Conservation (phyloP, 2,329 filamentous ascomycete genomes). For the Hymenoscyphus repandus region DNA sequence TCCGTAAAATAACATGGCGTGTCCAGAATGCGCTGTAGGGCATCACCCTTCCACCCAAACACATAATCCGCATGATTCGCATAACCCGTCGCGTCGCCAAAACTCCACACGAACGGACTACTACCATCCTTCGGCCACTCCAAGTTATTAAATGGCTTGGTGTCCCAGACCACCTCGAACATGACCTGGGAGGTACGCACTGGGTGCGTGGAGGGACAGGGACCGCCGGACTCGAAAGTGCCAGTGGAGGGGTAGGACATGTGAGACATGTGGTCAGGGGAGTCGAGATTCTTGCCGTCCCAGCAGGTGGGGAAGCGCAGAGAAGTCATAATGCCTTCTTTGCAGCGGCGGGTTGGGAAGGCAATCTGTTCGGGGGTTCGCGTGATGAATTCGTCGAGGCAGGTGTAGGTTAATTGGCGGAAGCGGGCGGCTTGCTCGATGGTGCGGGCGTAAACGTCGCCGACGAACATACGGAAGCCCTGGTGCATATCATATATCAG, state of each 20-base stretch:
- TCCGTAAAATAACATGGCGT: conserved; percentile 31
- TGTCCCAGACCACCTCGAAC: conserved; percentile 24
- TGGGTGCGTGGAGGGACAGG: conserved; percentile 31
- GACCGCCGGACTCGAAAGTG: conserved; percentile 9
- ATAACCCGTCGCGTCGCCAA: conserved; percentile 40
- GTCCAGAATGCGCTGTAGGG: conserved; percentile 45
- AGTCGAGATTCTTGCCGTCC: conserved; percentile 19
- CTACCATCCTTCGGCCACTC: conserved; percentile 40
- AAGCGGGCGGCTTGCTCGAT: conserved; percentile 34
- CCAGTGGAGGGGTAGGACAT: conserved; percentile 9
- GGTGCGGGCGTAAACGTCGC: conserved; percentile 34
- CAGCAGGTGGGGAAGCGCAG: conserved; percentile 25
- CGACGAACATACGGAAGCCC: conserved; percentile 36
- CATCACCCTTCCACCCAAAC: conserved; percentile 45
- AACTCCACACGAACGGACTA: conserved; percentile 39
- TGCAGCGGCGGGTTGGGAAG: conserved; percentile 31
- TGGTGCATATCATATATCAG: not conserved
- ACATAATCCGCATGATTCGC: conserved; percentile 48
- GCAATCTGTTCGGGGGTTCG: conserved; percentile 35
- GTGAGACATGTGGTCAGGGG: conserved; percentile 23
- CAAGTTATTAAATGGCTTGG: conserved; percentile 37
- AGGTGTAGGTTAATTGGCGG: conserved; percentile 40
- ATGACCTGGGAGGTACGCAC: conserved; percentile 45
- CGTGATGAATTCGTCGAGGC: conserved; percentile 34
- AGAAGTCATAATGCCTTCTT: conserved; percentile 29